Evolutionary conservation across 176 grass and related monocot genomes (phyloP), one percentile per base, ranked within the genome.

Genomic region (Bothriochloa decipiens): DNA sequence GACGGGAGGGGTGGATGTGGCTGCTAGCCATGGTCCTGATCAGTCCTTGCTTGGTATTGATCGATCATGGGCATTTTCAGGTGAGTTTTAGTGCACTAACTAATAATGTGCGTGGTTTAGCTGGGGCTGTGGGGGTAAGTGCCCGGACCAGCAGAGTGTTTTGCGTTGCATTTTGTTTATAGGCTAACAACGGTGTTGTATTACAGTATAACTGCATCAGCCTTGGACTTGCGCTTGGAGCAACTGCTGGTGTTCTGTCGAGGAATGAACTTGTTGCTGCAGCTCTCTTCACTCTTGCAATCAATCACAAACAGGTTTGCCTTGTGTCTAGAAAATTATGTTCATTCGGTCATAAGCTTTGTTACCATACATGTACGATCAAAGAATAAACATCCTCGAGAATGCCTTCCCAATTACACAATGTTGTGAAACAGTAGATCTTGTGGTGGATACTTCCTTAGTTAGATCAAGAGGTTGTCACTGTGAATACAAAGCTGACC

Each of bases 1-100:
- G 80, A 75, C n/a, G 71, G 40, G 40, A 84, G 37, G 90, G 83
- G 15, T 82, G 83, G 81, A 86, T 65, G 77, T 98, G 96, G 96
- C 78, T 98, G 70, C 89, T 98, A 27, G 87, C 87, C 41, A 82
- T 94, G 87, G 81, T 95, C 69, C 72, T 95, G 42, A 67, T 98
- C 68, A 95, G 93, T 61, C 96, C 93, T 1, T 91, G 93, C 74
- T 87, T 93, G 68, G 79, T 98, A 36, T 71, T 98, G 29, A 93
- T 98, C 22, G 96, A 98, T 84, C 96, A 95, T 47, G 92, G 91
- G 4, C 96, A 98, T 93, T 98, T 98, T 81, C 96, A 95, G 88
- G 90, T 95, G 7, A 35, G 65, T 77, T 87, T 13, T 52, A 86
- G 8, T 57, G 37, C 26, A 80, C 4, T 42, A 45, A 80, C 4